Evolutionary conservation across 1,139 yeast genomes (phyloP), one percentile per base, ranked within the genome.

Genomic region (Candida albicans): DNA sequence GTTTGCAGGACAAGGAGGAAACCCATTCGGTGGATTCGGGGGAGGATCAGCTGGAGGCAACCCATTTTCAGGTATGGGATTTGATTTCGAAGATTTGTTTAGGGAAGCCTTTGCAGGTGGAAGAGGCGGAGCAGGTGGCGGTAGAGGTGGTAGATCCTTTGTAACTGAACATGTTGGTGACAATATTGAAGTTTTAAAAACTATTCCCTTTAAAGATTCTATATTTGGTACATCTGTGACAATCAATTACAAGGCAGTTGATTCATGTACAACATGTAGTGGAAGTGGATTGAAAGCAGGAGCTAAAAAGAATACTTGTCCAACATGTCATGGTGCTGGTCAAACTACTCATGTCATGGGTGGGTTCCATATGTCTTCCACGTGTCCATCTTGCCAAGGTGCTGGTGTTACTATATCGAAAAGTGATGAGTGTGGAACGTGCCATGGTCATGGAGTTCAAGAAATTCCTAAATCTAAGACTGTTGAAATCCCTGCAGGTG

Each of bases 311-410:
- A 70, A 82, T 14, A 87, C 96, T 0, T 93, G 99, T 73, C 72
- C 81, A 2, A 70, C 88, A 2, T 93, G 99, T 72, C 91, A 90
- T 46, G 99, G 99, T 46, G 79, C 96, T 0, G 99, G 99, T 8
- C 86, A 91, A 38, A 81, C 87, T 22, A 87, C 91, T 18, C 97
- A 91, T 58, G 73, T 81, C 45, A 77, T 90, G 62, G 97, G 96
- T 8, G 98, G 98, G 0, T 95, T 93, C 79, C 97, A 91, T 57
- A 90, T 95, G 96, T 84, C 96, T 2, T 84, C 96, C 3, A 89
- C 97, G 11, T 93, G 99, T 75, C 77, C 77, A 42, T 71, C 84
- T 1, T 93, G 99, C 75, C 82, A 77, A 40, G 99, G 99, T 36
- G 71, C 87, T 3, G 99, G 99, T 43, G 95, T 89, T 2, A 75